Evolutionary conservation across 352 stramenopile species (phyloP), one percentile per base, ranked within the genome.

Genomic region (Detonula confervacea): DNA sequence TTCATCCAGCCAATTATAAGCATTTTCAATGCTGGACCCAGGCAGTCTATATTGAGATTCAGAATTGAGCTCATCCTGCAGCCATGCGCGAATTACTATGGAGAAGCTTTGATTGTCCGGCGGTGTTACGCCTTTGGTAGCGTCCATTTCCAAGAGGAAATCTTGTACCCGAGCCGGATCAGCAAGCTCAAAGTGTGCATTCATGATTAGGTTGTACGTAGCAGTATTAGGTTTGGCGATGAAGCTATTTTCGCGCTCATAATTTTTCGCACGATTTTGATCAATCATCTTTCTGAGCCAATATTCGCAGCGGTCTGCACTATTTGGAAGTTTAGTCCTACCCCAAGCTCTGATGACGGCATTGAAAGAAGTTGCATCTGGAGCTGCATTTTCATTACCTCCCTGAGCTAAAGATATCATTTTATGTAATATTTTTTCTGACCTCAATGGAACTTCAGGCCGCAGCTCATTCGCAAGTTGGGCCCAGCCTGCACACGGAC

Each of bases 191-290:
- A 73, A 56, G 24, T 72, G 81, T 33, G 86, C 78, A 11, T 77
- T 64, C 66, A 93, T 90, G 1, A 87, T 79, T 42, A 83, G 66
- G 65, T 91, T 91, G 76, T 91, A 93, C 8, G 77, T 90, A 1
- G 27, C 37, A 4, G 67, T 61, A 35, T 82, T 84, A 18, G 87
- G 84, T 24, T 56, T 56, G 11, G 78, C 25, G 30, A 77, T 60
- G 22, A 46, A 27, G 12, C 52, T 39, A 24, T 59, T 30, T 25
- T 51, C 35, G 25, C 66, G 44, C 16, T 77, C 14, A 12, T 74
- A 29, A 42, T 60, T 62, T 12, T 18, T 63, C 18, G 12, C 22
- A 27, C 51, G 33, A 16, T 69, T 65, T 46, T 77, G 68, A 16
- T 81, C 66, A 56, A 87, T 89, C 61, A 90, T 81, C 59, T 88